A percentile compares a stretch with the other conserved stretches of the same genome.
These are phyloP conservation scores for Syzygium grande DNA, from an alignment of 345 rosid genomes.

Conservation along the genomic window DNA sequence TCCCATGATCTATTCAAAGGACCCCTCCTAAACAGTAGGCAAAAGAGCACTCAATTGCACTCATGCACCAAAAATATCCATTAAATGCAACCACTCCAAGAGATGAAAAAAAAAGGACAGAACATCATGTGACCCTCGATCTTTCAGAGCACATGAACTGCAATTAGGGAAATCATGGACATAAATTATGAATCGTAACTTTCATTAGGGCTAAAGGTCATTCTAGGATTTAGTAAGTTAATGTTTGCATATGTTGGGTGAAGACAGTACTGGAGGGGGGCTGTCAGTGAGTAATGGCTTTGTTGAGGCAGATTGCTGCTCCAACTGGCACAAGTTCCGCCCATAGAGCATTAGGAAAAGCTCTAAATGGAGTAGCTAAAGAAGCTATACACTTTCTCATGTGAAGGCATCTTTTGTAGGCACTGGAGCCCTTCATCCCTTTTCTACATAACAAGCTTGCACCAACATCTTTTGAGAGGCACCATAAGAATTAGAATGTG, in stretches of 20 bases:
- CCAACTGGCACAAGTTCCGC: neutral
- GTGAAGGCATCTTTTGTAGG: neutral
- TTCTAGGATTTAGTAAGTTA: neutral
- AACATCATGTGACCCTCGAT: neutral
- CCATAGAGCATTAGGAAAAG: neutral
- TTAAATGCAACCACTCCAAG: neutral
- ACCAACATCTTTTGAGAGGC: neutral
- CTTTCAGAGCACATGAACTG: neutral
- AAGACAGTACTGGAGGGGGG: neutral
- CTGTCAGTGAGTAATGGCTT: neutral
- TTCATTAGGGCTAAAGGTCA: neutral
- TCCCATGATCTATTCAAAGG: constrained; percentile 16
- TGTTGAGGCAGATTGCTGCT: neutral
- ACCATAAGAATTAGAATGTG: neutral
- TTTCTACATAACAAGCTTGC: neutral
- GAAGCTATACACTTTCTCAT: neutral
- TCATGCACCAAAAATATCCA: neutral
- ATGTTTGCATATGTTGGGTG: neutral
- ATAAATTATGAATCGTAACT: neutral
- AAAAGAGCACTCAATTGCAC: constrained; percentile 14
- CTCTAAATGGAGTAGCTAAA: neutral
- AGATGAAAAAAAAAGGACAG: neutral
- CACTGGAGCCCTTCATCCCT: neutral
- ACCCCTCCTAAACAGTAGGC: neutral
- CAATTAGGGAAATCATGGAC: neutral